Evolutionary conservation across 768 basidiomycete species (phyloP), one percentile per base, ranked within the genome.

Genomic region (Krasilnikovozyma curviuscula): DNA sequence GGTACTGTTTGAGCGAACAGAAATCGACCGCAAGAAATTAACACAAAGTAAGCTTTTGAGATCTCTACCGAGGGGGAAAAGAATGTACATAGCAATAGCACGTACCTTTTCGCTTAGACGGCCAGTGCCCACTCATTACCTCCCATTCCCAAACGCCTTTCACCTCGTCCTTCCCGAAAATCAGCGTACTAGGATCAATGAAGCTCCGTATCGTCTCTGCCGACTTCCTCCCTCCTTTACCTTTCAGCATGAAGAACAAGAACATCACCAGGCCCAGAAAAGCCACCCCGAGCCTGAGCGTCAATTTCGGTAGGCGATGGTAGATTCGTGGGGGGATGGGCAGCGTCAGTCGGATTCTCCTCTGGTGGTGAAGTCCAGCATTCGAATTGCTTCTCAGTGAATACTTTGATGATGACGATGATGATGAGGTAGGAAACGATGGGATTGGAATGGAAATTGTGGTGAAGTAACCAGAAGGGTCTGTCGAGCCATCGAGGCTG

Each of bases 71-170:
- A 39, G 29, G 33, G 35, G 25, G 9, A 32, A 42, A 10, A n/a
- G 29, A 23, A 19, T 33, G 29, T 42, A 40, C 45, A 53, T 53
- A 18, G 7, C 7, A 23, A 9, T 29, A 30, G 28, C 40, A 71
- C 82, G 60, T 65, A 85, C 88, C 73, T 57, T 71, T 70, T 48
- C 74, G 71, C 46, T 74, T 71, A 65, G 83, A 88, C 8, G 91
- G 91, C 69, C 86, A 86, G 66, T 93, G 88, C 1, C 93, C 93
- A 54, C 83, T 83, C 28, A 76, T 69, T 48, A 97, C 73, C 66
- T 98, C 91, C 88, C 88, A 97, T 52, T 78, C 70, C 89, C 89
- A 97, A 64, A 98, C 83, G 48, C 79, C 72, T 58, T 81, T 82
- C 34, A 93, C 61, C 59, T 95, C 86, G 49, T 81, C 63, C 21